Conservation (phyloP, 2,329 filamentous ascomycete species). For the Claviceps paspali region DNA sequence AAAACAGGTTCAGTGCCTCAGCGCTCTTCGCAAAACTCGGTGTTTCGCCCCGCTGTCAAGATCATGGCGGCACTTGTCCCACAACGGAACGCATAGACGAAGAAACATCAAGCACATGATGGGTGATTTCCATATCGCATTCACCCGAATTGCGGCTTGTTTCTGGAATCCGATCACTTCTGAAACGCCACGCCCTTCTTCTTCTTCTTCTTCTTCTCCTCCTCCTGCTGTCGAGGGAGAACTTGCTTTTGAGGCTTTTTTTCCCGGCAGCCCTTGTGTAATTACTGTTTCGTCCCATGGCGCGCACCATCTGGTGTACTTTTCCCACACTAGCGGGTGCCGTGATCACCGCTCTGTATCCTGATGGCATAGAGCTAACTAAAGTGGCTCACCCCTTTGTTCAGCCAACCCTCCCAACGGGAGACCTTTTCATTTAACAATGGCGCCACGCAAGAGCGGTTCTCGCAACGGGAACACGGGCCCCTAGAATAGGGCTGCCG, state of each 20-base stretch:
- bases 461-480: background rate
- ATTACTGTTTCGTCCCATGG: background rate
- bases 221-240: background rate
- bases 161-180: too few relatives aligned
- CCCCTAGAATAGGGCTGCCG: too few relatives aligned
- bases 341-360: background rate
- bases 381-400: background rate
- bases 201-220: too few relatives aligned
- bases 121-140: too few relatives aligned
- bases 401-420: background rate
- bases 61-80: too few relatives aligned
- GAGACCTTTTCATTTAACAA: constrained; percentile 4
- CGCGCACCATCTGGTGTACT: background rate
- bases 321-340: background rate
- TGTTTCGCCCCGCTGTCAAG: too few relatives aligned
- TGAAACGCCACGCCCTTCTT: too few relatives aligned
- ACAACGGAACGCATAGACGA: too few relatives aligned
- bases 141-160: too few relatives aligned
- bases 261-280: background rate
- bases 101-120: too few relatives aligned
- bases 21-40: too few relatives aligned
- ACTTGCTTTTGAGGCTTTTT: background rate
- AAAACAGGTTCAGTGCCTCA: too few relatives aligned
- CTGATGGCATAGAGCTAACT: background rate
- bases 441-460: background rate